Percentiles rank a stretch among this genome's conserved stretches.
Conservation (phyloP, 495 filamentous ascomycete genomes). For the Annulohypoxylon moriforme region DNA sequence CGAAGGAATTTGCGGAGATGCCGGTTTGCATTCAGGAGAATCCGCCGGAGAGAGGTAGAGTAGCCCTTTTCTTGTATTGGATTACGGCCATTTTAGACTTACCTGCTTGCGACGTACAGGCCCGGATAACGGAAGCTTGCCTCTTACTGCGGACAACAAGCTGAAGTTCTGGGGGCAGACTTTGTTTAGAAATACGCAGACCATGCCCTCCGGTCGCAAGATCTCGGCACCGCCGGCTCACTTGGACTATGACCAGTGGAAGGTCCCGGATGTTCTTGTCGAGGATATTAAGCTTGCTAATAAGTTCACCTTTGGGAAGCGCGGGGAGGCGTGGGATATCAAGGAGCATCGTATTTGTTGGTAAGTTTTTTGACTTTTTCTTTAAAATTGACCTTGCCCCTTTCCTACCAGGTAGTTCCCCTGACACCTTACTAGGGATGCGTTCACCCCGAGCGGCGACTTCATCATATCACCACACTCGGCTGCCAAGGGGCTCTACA, state of each 20-base stretch:
- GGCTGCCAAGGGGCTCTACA: slow-evolving; percentile 55
- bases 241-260: slow-evolving; percentile 60
- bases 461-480: slow-evolving; percentile 69
- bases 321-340: slow-evolving; percentile 31
- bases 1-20: slow-evolving; percentile 45
- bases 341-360: slow-evolving; percentile 53
- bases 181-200: slow-evolving; percentile 64
- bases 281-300: slow-evolving; percentile 45
- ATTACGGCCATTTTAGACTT: not conserved
- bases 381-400: not conserved
- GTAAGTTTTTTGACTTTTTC: slow-evolving; percentile 21
- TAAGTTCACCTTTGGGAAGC: slow-evolving; percentile 41
- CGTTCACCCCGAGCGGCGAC: slow-evolving; percentile 60
- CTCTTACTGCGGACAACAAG: slow-evolving; percentile 53
- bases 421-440: slow-evolving; percentile 42
- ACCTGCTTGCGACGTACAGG: slow-evolving; percentile 22
- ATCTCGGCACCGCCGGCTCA: slow-evolving; percentile 63
- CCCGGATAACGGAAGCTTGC: slow-evolving; percentile 49
- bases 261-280: slow-evolving; percentile 52
- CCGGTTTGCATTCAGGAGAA: slow-evolving; percentile 54
- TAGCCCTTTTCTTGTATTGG: not conserved
- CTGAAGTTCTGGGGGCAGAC: slow-evolving; percentile 65
- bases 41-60: slow-evolving; percentile 32
- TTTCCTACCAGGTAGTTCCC: not conserved
- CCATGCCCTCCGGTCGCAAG: slow-evolving; percentile 50